Base-by-base conservation (phyloP, 352 stramenopile species). In the Saprolegnia diclina region DNA sequence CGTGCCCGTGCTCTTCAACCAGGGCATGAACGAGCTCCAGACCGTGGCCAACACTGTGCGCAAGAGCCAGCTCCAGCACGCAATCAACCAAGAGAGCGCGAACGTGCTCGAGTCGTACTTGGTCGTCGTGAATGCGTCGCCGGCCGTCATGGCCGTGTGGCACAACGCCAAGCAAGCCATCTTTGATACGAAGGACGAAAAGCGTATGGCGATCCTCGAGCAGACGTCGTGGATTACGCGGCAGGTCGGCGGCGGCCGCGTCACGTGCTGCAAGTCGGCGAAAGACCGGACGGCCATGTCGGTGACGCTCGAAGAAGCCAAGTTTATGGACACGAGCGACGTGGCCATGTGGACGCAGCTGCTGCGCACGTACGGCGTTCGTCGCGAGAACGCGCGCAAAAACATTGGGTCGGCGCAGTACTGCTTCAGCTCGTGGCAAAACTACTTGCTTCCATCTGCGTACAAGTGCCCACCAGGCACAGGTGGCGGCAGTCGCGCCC, bases 231-330 rank as follows among this genome's bases (percentile, higher is more conserved):
- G 75, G 32, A 81, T 94, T 37, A 79, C 83, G 14, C 77, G 87
- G 21, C 77, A 72, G 0, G 74, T 99, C 22, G 90, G 92, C 24
- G 95, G 94, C 32, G 94, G 92, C 2, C 87, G 91, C 46, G 83
- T 97, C 38, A 96, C 96, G 0, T 98, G 97, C 81, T 99, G 96
- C 79, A 99, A 99, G 74, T 97, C 84, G 54, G 95, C 95, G 13
- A 99, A 99, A 72, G 95, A 99, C 77, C 87, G 96, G 24, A 99
- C 96, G 22, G 92, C 94, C 29, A 99, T 99, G 96, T 95, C 95
- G 59, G 87, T 98, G 44, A 98, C 95, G 16, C 92, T 98, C 26
- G 97, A 98, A 73, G 81, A 94, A 72, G 84, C 84, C 0, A 88
- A 86, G 50, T 62, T 92, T 63, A 72, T 94, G 38, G 57, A 4